phyloP scores from a whole-genome alignment of 805 yeast genomes.

The Brettanomyces nanus region DNA sequence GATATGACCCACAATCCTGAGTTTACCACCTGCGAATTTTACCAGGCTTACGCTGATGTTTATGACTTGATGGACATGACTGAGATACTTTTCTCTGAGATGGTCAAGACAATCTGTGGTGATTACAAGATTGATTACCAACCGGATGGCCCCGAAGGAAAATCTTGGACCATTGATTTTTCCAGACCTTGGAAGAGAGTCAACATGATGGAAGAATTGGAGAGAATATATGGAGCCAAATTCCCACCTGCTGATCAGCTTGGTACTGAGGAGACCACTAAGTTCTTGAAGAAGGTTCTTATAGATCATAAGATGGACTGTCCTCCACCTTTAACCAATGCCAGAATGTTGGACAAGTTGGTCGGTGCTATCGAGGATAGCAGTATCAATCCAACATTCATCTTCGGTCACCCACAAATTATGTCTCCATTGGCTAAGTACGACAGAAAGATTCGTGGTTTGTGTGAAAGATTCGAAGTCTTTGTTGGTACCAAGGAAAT shows the following conservation, averaged over 20 bases:
- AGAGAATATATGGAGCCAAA: slow-evolving; percentile 73
- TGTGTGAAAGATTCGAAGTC: slow-evolving; percentile 97
- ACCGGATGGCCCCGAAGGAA: slow-evolving; percentile 87
- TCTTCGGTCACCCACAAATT: slow-evolving; percentile 98
- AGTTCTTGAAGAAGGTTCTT: slow-evolving; percentile 75
- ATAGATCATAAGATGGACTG: slow-evolving; percentile 80
- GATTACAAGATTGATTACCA: slow-evolving; percentile 79
- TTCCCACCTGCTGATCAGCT: slow-evolving; percentile 95
- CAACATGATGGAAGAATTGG: slow-evolving; percentile 94
- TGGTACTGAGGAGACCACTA: slow-evolving; percentile 90
- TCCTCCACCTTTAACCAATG: slow-evolving; percentile 84
- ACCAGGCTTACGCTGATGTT: slow-evolving; percentile 96
- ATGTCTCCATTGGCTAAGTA: slow-evolving; percentile 99
- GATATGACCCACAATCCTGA: slow-evolving; percentile 99
- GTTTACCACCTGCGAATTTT: slow-evolving; percentile 97
- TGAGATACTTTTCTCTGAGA: slow-evolving; percentile 86
- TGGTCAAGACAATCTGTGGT: slow-evolving; percentile 95
- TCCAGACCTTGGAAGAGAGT: slow-evolving; percentile 98
- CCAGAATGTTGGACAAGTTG: slow-evolving; percentile 96
- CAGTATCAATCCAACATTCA: slow-evolving; percentile 94
- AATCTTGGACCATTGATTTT: slow-evolving; percentile 75
- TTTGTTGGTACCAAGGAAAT: slow-evolving; percentile 98
- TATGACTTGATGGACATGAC: slow-evolving; percentile 94
- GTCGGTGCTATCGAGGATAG: slow-evolving; percentile 95
- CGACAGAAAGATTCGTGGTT: slow-evolving; percentile 85